Base-by-base conservation (phyloP, 2,329 filamentous ascomycete genomes). In the Colletotrichum truncatum region DNA sequence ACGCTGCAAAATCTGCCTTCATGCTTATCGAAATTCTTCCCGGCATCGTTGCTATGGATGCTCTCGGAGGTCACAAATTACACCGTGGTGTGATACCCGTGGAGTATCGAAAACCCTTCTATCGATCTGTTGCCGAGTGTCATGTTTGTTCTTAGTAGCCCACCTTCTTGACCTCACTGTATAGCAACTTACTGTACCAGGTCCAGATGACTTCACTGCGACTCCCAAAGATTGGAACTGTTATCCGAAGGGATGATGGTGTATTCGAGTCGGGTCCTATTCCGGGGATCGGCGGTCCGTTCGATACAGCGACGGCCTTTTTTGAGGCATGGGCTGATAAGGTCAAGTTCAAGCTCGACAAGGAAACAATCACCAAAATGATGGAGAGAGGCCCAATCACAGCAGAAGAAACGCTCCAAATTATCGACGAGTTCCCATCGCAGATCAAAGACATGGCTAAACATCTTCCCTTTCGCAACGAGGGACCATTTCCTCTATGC, bases 401-500 rank as follows among this genome's bases (percentile, higher is more conserved):
- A 18, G 30, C 28, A 12, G 28, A 52, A 36, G 48, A 36, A 6
- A 52, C 36, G 48, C 5, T 52, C 10, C 34, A 21, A 25, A 38
- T 52, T 3, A 36, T 36, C 30, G 16, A 38, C 30, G 48, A 25
- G n/a, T 52, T 52, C 48, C 48, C 48, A 14, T 21, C 48, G 4
- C 48, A 52, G 21, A 26, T 46, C 41, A 16, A 25, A 26, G 10
- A 11, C 41, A n/a, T 28, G 41, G 41, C 41, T 25, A 36, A 25
- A 18, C 48, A 23, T 12, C 48, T 52, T 2, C 48, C 48, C 10
- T 25, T 52, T 6, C 48, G 16, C 10, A 49, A 71, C 52, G 14
- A 69, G 41, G 73, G 74, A 6, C 75, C 73, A 30, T 78, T 78
- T 59, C 75, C 73, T 30, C 57, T 77, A 11, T 72, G 64, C 46